Evolutionary conservation across 805 yeast genomes (phyloP).

Genomic region (Cyberlindnera petersonii): DNA sequence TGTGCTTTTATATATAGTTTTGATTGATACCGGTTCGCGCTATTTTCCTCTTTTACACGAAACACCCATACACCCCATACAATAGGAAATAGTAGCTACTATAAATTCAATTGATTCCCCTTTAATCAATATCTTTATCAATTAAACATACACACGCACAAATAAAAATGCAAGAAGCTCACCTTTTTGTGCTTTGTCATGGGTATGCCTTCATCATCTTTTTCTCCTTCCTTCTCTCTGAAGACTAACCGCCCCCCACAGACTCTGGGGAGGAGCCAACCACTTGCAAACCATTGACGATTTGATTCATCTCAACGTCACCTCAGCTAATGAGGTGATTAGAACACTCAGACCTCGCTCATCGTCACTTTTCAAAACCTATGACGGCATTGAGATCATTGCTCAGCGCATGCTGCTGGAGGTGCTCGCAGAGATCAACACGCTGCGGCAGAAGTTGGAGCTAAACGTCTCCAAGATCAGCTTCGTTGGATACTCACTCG

Average conservation of each 20-base stretch:
- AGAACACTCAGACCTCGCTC: slow-evolving; percentile 50
- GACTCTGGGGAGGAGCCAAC: slow-evolving; percentile 62
- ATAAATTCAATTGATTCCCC: too few species aligned
- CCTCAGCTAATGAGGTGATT: slow-evolving; percentile 38
- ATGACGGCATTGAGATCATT: slow-evolving; percentile 76
- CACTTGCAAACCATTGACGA: slow-evolving; percentile 50
- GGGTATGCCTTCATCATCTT: slow-evolving; percentile 44
- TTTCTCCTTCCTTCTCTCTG: not conserved
- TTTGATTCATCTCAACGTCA: slow-evolving; percentile 36
- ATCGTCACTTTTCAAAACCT: slow-evolving; percentile 70
- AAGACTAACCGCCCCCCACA: slow-evolving; percentile 5
- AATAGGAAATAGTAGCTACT: too few species aligned
- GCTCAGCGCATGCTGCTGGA: slow-evolving; percentile 71
- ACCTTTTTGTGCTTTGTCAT: slow-evolving; percentile 69
- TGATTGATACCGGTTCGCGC: too few species aligned
- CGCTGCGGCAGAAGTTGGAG: slow-evolving; percentile 28
- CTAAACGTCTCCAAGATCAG: slow-evolving; percentile 50
- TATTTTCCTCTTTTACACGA: too few species aligned
- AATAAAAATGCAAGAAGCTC: slow-evolving; percentile 29
- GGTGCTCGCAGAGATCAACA: slow-evolving; percentile 43
- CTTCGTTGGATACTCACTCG: slow-evolving; percentile 83
- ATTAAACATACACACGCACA: too few species aligned
- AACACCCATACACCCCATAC: too few species aligned
- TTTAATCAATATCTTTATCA: not conserved
- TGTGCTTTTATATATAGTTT: too few species aligned